phyloP scores from a whole-genome alignment of 306 rosid genomes.

The Vigna unguiculata region DNA sequence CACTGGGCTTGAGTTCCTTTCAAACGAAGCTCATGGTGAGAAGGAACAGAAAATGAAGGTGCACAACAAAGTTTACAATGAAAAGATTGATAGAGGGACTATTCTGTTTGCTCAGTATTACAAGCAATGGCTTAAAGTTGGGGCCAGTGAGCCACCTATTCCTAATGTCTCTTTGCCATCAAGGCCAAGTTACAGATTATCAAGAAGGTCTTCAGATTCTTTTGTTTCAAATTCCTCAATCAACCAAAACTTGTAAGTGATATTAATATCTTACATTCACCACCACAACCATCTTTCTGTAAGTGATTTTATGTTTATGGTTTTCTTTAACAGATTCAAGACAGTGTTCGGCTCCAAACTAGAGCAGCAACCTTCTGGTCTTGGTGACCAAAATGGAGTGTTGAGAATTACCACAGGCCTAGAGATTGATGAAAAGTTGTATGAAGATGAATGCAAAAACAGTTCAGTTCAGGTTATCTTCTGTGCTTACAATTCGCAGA shows the following conservation, averaged over 20 bases:
- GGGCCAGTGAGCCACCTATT: slow-evolving; percentile 62
- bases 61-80: slow-evolving; percentile 62
- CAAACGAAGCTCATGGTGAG: slow-evolving; percentile 45
- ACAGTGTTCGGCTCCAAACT: slow-evolving; percentile 69
- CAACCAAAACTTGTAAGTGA: slow-evolving; percentile 75
- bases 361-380: slow-evolving; percentile 50
- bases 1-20: slow-evolving; percentile 62
- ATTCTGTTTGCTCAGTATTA: slow-evolving; percentile 73
- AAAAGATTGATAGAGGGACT: slow-evolving; percentile 78
- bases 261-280: not conserved
- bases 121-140: slow-evolving; percentile 81
- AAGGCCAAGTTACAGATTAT: slow-evolving; percentile 48
- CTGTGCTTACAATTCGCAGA: slow-evolving; percentile 26
- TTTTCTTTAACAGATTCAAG: slow-evolving; percentile 59
- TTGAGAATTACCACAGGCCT: slow-evolving; percentile 36
- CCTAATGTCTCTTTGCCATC: slow-evolving; percentile 73
- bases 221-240: slow-evolving; percentile 57
- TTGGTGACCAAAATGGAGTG: slow-evolving; percentile 45
- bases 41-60: slow-evolving; percentile 63
- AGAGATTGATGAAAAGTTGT: slow-evolving; percentile 44
- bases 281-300: not conserved
- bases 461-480: slow-evolving; percentile 59
- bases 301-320: slow-evolving; percentile 35
- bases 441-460: slow-evolving; percentile 50
- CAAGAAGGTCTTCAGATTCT: slow-evolving; percentile 74